Evolutionary conservation across 2,329 filamentous ascomycete species (phyloP), one percentile per base, ranked within the genome.

Genomic region (Botrytis tulipae): DNA sequence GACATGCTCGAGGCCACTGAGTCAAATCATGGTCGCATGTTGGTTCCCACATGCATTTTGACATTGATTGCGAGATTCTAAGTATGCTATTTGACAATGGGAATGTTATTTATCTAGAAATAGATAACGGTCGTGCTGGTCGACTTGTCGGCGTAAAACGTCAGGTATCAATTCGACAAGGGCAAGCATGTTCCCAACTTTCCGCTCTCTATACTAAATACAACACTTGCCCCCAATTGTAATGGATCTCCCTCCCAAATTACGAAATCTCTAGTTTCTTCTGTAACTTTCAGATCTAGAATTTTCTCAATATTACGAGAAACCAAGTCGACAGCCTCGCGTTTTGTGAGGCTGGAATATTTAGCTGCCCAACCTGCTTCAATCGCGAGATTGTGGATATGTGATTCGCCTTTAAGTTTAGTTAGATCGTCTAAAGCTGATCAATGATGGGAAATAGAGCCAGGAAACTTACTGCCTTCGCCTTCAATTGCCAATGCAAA

Each of bases 181-280:
- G 81, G 82, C 77, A 80, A 83, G 73, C 83, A 84, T 71, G 80
- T 79, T 67, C 81, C 75, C 61, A 79, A 78, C 18, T 77, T 78
- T 9, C 76, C 78, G 42, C 79, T 77, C 22, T 76, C 78, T 73
- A 84, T 79, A n/a, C 79, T 78, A 29, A 84, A 60, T 10, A 82
- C 82, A 46, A 83, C 83, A 57, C 81, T 83, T 1, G 81, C 83
- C 5, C 83, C 82, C 68, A 81, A 83, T 73, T 82, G 78, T 60
- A 85, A 75, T 32, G 84, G 84, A 76, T 82, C 81, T 8, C 83
- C 83, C 75, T 85, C 84, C 78, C 81, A 85, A 25, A 85, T 74
- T 16, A 85, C 84, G 61, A 84, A 77, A 73, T 85, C 84, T 60
- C 75, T 79, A n/a, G 80, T 77, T 44, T 74, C 78, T 61, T 82